phyloP scores from a whole-genome alignment of 441 rosid genomes.

The Theobroma grandiflorum region DNA sequence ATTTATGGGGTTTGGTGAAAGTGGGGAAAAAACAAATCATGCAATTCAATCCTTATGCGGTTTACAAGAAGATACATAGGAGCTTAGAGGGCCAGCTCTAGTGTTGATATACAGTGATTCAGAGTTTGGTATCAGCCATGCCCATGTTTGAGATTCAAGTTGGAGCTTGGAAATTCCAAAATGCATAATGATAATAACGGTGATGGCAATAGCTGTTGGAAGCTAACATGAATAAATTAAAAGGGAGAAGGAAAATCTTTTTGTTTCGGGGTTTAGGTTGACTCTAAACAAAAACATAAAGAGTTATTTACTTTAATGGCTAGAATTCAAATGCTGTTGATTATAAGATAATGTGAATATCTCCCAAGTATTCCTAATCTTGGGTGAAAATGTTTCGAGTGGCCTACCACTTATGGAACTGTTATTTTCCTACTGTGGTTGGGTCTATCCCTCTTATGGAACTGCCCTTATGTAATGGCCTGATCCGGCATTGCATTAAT shows the following conservation, averaged over 20 bases:
- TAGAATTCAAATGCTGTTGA: not conserved
- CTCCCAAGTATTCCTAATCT: not conserved
- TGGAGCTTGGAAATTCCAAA: not conserved
- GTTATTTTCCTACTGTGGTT: no score
- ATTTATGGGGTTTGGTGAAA: constrained; percentile 5
- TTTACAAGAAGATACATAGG: not conserved
- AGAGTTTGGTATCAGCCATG: not conserved
- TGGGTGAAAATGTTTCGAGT: no score
- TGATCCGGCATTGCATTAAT: no score
- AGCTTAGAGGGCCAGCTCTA: not conserved
- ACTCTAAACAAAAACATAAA: not conserved
- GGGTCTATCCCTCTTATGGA: no score
- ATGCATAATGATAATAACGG: not conserved
- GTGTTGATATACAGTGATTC: no score
- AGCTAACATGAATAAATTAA: not conserved
- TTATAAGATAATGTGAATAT: not conserved
- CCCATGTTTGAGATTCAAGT: not conserved
- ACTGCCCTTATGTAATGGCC: no score
- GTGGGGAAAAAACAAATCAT: not conserved
- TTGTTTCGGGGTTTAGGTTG: not conserved
- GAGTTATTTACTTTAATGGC: not conserved
- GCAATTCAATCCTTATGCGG: not conserved
- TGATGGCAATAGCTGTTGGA: not conserved
- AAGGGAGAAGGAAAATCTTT: not conserved
- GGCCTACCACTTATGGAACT: no score